These are phyloP conservation scores for Yamadazyma aaseri DNA, from an alignment of 1,139 yeast species.

Conservation along the genomic window DNA sequence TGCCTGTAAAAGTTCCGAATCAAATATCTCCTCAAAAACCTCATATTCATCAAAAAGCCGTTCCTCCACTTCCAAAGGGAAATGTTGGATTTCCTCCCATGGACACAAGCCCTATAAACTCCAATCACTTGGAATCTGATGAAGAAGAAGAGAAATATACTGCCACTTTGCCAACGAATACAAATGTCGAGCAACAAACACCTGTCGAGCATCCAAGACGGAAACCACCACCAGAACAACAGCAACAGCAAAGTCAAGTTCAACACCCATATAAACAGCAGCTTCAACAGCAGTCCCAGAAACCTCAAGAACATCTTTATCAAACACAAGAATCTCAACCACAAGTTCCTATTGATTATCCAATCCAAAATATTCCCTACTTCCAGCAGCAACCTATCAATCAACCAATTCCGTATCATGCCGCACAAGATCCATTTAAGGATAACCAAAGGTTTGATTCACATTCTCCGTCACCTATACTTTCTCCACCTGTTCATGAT, in stretches of 20 bases:
- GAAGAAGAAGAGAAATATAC: constrained; percentile 24
- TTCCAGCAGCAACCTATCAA: constrained; percentile 2
- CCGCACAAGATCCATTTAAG: constrained; percentile 16
- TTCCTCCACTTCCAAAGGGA: neutral
- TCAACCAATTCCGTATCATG: neutral
- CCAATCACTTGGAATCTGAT: constrained; percentile 17
- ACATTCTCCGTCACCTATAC: neutral
- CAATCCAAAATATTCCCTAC: constrained; percentile 5
- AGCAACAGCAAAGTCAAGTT: constrained; percentile 9
- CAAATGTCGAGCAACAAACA: constrained; percentile 31
- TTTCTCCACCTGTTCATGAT: neutral
- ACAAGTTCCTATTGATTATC: constrained; percentile 2
- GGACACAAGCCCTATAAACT: constrained; percentile 14
- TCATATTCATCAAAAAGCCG: constrained; percentile 7
- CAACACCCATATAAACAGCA: constrained; percentile 16
- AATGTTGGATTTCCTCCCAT: constrained; percentile 15
- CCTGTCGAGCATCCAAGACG: constrained; percentile 32
- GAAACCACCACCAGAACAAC: constrained; percentile 26
- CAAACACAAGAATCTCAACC: constrained; percentile 10
- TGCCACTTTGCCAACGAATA: constrained; percentile 36
- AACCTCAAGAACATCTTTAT: constrained; percentile 9
- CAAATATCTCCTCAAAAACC: constrained; percentile 6
- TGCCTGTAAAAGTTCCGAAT: constrained; percentile 7
- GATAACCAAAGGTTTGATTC: constrained; percentile 4
- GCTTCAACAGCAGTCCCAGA: constrained; percentile 7